Conservation (phyloP, 495 filamentous ascomycete species). For the Terfezia boudieri region DNA sequence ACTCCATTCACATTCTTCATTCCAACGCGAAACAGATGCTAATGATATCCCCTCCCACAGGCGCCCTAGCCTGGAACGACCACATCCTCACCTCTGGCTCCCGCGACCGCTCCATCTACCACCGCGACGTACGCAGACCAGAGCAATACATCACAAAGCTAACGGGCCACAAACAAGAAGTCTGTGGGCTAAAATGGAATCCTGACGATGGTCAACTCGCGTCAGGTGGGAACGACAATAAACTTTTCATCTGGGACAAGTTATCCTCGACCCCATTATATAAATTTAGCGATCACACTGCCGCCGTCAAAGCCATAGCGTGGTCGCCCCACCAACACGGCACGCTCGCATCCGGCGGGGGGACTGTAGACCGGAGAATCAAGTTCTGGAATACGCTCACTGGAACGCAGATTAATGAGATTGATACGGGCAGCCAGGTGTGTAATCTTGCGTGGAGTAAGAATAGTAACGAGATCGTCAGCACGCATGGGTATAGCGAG, state of each 20-base stretch:
- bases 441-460: conserved; percentile 92
- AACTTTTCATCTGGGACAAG: conserved; percentile 95
- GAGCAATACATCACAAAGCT: conserved; percentile 71
- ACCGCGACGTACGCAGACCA: conserved; percentile 84
- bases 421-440: conserved; percentile 90
- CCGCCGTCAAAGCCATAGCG: conserved; percentile 94
- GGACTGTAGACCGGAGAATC: conserved; percentile 84
- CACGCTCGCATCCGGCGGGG: conserved; percentile 83
- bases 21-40: neutral
- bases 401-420: conserved; percentile 52
- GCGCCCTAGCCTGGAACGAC: conserved; percentile 87
- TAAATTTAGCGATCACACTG: conserved; percentile 80
- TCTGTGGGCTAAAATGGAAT: conserved; percentile 96
- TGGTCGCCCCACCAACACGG: conserved; percentile 94
- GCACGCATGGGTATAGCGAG: conserved; percentile 91
- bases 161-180: conserved; percentile 92
- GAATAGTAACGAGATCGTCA: conserved; percentile 91
- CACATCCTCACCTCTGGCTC: conserved; percentile 94
- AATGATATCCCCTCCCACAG: neutral
- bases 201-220: conserved; percentile 82
- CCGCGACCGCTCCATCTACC: conserved; percentile 75
- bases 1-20: neutral
- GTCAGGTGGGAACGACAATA: conserved; percentile 96
- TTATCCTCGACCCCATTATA: conserved; percentile 64
- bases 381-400: conserved; percentile 92